These are phyloP conservation scores for Piper longum DNA, from an alignment of 164 flowering plant genomes.

Conservation along the genomic window DNA sequence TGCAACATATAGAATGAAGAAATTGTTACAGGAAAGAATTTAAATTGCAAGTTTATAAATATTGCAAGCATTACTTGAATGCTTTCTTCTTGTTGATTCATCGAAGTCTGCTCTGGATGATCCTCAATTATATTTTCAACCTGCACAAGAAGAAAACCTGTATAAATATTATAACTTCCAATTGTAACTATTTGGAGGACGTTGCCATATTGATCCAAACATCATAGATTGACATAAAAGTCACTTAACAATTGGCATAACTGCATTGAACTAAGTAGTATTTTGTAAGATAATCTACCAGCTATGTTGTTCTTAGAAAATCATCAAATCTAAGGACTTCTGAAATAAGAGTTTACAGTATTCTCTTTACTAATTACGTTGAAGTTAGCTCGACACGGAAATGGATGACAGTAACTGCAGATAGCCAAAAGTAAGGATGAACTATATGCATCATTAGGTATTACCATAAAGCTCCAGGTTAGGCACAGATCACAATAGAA, in stretches of 20 bases:
- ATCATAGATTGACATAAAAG: no score
- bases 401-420: no score
- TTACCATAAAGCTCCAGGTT: no score
- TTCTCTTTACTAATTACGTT: no score
- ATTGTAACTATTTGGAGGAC: not conserved
- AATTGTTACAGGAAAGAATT: not conserved
- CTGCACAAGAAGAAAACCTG: constrained; percentile 18
- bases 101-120: constrained; percentile 14
- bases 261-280: no score
- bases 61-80: constrained; percentile 26
- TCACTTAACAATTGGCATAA: no score
- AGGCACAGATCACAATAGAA: no score
- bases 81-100: constrained; percentile 25
- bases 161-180: constrained; percentile 1
- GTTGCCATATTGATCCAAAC: not conserved
- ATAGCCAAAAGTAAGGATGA: no score
- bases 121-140: constrained; percentile 32
- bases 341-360: no score
- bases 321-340: no score
- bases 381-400: no score
- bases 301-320: not conserved
- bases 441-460: no score
- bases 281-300: not conserved
- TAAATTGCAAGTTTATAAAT: not conserved
- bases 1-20: constrained; percentile 20